phyloP scores from a whole-genome alignment of 2,329 filamentous ascomycete genomes.

The Pyricularia pennisetigena region DNA sequence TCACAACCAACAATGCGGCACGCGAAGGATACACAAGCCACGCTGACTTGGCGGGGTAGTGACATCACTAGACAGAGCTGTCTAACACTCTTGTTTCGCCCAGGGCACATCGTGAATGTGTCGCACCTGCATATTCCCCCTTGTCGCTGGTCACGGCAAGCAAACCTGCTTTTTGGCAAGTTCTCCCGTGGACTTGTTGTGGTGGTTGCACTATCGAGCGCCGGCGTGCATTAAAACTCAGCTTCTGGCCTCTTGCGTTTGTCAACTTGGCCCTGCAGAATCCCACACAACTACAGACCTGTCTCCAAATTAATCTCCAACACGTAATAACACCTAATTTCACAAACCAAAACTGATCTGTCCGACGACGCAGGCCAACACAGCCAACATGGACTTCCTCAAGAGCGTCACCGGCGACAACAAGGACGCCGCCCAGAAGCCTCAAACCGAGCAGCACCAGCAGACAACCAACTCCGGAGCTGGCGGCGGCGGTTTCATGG shows the following conservation, averaged over 20 bases:
- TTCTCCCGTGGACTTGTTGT: background rate
- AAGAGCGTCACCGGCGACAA: constrained; percentile 37
- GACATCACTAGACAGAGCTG: background rate
- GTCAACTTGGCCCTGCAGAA: background rate
- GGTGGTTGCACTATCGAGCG: background rate
- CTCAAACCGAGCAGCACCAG: constrained; percentile 13
- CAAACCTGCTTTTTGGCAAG: background rate
- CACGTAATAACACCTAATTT: background rate
- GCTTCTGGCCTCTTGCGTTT: background rate
- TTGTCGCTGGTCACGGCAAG: background rate
- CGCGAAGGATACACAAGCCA: background rate
- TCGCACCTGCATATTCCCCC: background rate
- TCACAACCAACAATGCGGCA: background rate
- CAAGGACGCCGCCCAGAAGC: constrained; percentile 15
- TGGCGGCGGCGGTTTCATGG: background rate
- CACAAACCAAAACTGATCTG: background rate
- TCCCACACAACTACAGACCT: background rate
- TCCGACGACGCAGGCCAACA: background rate
- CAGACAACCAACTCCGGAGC: background rate
- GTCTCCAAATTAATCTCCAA: background rate
- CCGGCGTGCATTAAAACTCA: background rate
- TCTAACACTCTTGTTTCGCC: background rate
- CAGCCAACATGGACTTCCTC: constrained; percentile 41
- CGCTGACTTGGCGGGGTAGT: background rate
- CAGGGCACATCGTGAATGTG: background rate